Base-by-base conservation (phyloP, 805 yeast species). In the Saccharomyces mikatae region DNA sequence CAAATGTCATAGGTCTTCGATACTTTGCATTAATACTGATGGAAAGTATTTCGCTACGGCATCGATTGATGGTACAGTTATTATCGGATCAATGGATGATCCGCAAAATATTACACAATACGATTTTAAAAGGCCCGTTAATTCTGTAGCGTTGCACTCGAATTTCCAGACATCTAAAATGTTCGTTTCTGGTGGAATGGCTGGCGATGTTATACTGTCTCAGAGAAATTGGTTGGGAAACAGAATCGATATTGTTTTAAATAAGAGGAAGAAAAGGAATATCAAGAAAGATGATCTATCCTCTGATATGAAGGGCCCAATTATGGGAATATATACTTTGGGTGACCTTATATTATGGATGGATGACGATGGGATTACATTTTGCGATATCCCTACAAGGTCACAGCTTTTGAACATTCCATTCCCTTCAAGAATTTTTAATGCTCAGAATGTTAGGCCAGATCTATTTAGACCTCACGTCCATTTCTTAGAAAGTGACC, bases 51-150 rank as follows among this genome's bases (percentile, higher is more conserved):
- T 94, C 56, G 95, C 94, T 0, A 84, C 96, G 0, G 96, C 91
- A 0, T 89, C 97, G 0, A 84, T 92, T 74, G 99, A 94, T 66
- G 99, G 99, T 0, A 87, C 96, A 0, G 86, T 92, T 0, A 89
- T 89, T 1, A 80, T 89, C 4, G 94, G 96, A 0, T 41, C 48
- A 1, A 72, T 88, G 1, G 55, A 59, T 1, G 87, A 85, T 58
- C 80, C 80, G 21, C 71, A 74, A 4, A 94, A 86, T 60, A 80
- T 86, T 2, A 74, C 78, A 0, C 90, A 89, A 2, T 85, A 80
- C 60, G 96, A 91, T 69, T 87, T 90, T 68, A 85, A 86, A 61
- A 74, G 97, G 29, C 97, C 98, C 0, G 79, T 94, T 0, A 95
- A 90, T 65, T 83, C 96, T 0, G 95, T 92, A 2, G 87, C 89